phyloP scores from a whole-genome alignment of 805 yeast genomes.

The Priceomyces fermenticarens region DNA sequence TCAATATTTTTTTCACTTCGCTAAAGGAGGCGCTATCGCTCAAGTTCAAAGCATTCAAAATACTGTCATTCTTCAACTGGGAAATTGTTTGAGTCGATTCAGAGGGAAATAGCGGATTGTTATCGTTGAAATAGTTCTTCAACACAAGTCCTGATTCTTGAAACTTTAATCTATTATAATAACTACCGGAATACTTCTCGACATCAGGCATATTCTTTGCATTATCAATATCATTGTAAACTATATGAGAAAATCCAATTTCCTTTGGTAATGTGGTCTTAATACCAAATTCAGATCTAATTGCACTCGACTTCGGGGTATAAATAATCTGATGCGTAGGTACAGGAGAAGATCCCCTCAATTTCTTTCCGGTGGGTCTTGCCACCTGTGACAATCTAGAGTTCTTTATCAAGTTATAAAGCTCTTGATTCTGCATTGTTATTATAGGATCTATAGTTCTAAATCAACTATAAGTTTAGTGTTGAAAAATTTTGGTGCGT shows the following conservation, averaged over 20 bases:
- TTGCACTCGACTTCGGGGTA: slow-evolving; percentile 61
- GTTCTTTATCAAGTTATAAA: slow-evolving; percentile 33
- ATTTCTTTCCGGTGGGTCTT: slow-evolving; percentile 30
- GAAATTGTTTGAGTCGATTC: slow-evolving; percentile 18
- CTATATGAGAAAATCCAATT: slow-evolving; percentile 55
- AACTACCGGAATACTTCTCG: slow-evolving; percentile 58
- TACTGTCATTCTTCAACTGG: slow-evolving; percentile 18
- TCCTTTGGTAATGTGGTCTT: slow-evolving; percentile 67
- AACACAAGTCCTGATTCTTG: slow-evolving; percentile 64
- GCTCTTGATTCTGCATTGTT: slow-evolving; percentile 28
- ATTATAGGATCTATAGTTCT: neutral
- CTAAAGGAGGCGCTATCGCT: slow-evolving; percentile 21
- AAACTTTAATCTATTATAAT: slow-evolving; percentile 61
- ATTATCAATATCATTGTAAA: slow-evolving; percentile 65
- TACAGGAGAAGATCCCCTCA: slow-evolving; percentile 23
- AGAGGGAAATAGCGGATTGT: slow-evolving; percentile 43
- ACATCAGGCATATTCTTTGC: slow-evolving; percentile 67
- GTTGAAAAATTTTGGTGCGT: slow-evolving; percentile 3
- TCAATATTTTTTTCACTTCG: slow-evolving; percentile 32
- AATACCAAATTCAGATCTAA: slow-evolving; percentile 73
- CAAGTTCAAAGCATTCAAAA: slow-evolving; percentile 32
- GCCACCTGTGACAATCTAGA: slow-evolving; percentile 46
- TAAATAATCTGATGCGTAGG: slow-evolving; percentile 77
- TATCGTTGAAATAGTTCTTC: slow-evolving; percentile 23
- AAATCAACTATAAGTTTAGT: neutral